Evolutionary conservation across 306 rosid species (phyloP), one percentile per base, ranked within the genome.

Genomic region (Dryas octopetala): DNA sequence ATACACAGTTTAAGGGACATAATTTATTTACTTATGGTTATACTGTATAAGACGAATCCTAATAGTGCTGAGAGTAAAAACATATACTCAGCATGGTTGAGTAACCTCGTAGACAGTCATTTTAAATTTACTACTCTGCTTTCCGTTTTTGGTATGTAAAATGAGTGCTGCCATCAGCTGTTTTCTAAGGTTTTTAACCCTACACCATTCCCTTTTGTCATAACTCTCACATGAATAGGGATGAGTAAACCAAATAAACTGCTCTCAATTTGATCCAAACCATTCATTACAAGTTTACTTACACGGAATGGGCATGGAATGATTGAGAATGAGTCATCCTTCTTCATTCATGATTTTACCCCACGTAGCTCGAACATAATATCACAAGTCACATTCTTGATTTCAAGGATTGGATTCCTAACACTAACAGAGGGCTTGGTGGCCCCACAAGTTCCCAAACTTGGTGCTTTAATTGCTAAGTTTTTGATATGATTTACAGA

Each of bases 1-100:
- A 15, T 95, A 95, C 83, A 95, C 98, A 6, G 97, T 95, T 62
- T 95, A 83, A 91, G 78, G 23, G 66, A 78, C 69, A 57, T 51
- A 19, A 66, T 80, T 57, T 75, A 79, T 79, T 66, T 64, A 87
- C 74, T 66, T 73, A 66, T 46, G 64, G 38, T 15, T 47, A 77
- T 80, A 72, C 75, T 66, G 81, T 89, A 82, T 81, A 87, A 87
- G 82, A 73, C 76, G 78, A 68, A 46, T 75, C 70, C 72, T 76
- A 66, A 45, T 76, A 78, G 73, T 74, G 73, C 85, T 59, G 83
- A 81, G 86, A 78, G 88, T 66, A 67, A 61, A 82, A 77, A 74
- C 74, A 40, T 82, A 85, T 80, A 79, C 83, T 79, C 79, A 73
- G 72, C 74, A 65, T 66, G 70, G 76, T 66, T 65, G 63, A 72